Evolutionary conservation across 495 filamentous ascomycete species (phyloP), one percentile per base, ranked within the genome.

Genomic region (Penicillium odoratum): DNA sequence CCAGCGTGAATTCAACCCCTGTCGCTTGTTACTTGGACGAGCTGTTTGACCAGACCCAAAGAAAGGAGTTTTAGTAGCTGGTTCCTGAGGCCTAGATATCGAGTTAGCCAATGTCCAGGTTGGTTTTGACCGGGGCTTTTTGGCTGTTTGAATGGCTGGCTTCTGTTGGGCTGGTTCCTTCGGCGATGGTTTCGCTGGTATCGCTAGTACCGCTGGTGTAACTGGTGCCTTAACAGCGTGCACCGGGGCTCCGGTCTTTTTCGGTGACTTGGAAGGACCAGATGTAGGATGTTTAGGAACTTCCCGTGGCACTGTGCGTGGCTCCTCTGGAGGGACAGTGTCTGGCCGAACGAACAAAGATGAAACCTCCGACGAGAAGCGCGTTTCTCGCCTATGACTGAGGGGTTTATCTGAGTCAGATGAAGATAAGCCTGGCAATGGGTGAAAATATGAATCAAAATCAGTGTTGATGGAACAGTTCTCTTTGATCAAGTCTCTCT

Each of bases 21-120:
- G 13, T 30, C 26, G 46, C 16, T 48, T 43, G 4, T 29, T 21
- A 21, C 40, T 52, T 63, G 69, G 56, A 69, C 83, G 84, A 11
- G 56, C 72, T 56, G 74, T 51, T 74, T 80, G 50, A 40, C 31
- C 47, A 50, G 43, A 11, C 7, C 47, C 36, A n/a, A 40, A 15
- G 0, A 30, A 18, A 48, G 43, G 26, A 40, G 38, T 0, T 13
- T 16, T 40, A 1, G 13, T 5, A 40, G 38, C 4, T n/a, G 15
- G 4, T 16, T 3, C 4, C 16, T 15, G 13, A 16, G 38, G 15
- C 3, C 33, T 36, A n/a, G 38, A 40, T n/a, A 3, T 11, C 4
- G 38, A 6, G 0, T 40, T 5, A 5, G 13, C 11, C 11, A 7
- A 16, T 15, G 0, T 40, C 13, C 13, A 1, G 11, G 38, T 15